phyloP scores from a whole-genome alignment of 202 grass and related monocot species.

The Digitaria exilis region DNA sequence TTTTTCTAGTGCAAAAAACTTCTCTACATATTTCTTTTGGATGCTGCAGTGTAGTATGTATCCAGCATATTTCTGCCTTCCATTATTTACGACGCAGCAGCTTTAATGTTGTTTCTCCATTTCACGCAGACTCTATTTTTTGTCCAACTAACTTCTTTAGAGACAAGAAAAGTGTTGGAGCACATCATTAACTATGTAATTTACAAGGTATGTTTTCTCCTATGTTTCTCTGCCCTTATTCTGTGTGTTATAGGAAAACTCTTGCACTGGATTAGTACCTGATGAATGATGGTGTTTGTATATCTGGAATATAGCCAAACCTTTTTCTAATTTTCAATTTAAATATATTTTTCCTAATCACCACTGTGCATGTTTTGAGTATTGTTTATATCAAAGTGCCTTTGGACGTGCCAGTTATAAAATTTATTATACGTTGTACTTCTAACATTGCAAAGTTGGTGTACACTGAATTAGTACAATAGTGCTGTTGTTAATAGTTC shows the following conservation, averaged over 20 bases:
- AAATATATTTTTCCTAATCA: neutral
- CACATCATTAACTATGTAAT: conserved; percentile 79
- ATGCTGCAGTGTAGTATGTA: conserved; percentile 13
- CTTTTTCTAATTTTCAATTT: neutral
- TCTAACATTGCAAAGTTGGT: neutral
- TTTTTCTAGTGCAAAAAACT: no score
- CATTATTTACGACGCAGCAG: conserved; percentile 3
- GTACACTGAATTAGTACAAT: neutral
- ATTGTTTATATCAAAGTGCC: neutral
- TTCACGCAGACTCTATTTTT: conserved; percentile 75
- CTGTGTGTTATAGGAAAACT: neutral
- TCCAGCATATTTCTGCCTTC: neutral
- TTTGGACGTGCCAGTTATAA: neutral
- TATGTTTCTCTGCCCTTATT: conserved; percentile 2
- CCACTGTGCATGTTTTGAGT: neutral
- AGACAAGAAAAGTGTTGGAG: conserved; percentile 82
- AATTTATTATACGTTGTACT: neutral
- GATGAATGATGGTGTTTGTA: neutral
- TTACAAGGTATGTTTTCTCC: conserved; percentile 66
- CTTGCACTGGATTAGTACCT: conserved; percentile 6
- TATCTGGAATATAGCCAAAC: neutral
- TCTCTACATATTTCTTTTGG: no score
- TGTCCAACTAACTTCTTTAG: conserved; percentile 66
- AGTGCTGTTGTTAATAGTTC: neutral
- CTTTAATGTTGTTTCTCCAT: conserved; percentile 34